Evolutionary conservation across 768 basidiomycete species (phyloP), one percentile per base, ranked within the genome.

Genomic region (Paxillus ammoniavirescens): DNA sequence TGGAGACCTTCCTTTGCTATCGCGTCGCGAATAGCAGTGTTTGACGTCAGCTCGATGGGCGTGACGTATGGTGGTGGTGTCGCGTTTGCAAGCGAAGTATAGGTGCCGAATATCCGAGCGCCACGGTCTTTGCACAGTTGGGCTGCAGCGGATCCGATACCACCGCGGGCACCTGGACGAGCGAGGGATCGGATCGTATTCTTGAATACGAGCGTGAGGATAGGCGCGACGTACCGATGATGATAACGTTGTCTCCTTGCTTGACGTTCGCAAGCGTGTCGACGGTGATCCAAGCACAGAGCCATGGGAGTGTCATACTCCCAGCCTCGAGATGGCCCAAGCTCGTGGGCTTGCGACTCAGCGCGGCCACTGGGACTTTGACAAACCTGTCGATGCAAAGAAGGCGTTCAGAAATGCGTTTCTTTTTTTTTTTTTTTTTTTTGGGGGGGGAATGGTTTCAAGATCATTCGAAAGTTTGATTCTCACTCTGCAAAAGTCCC

Each of bases 281-380:
- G 12, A 71, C 68, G 1, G 69, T 70, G 59, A 72, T 73, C 71
- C 71, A 71, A 7, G 71, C 71, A 48, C 69, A 71, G 23, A 72
- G 59, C 69, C 71, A 72, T 0, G 62, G 62, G 6, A 71, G 70
- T 0, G 69, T 67, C 62, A 71, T 69, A 42, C 69, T 73, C 13
- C 62, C 69, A 5, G 69, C 71, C 36, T 61, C 46, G 28, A 12
- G 9, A 18, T 71, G 71, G 28, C 51, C 59, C 30, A 71, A 37
- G 1, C 49, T 56, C 48, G 58, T 26, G 6, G 71, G 69, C 43
- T 72, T 71, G 46, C 62, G 69, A 48, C 69, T 71, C 14, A 71
- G 54, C 6, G 52, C 67, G 5, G 50, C 44, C 31, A 72, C 15
- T 0, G 71, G 71, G 8, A 71, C 64, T 28, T 64, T 60, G 13